Conservation (phyloP, 768 basidiomycete genomes). For the Auricularia sp. region DNA sequence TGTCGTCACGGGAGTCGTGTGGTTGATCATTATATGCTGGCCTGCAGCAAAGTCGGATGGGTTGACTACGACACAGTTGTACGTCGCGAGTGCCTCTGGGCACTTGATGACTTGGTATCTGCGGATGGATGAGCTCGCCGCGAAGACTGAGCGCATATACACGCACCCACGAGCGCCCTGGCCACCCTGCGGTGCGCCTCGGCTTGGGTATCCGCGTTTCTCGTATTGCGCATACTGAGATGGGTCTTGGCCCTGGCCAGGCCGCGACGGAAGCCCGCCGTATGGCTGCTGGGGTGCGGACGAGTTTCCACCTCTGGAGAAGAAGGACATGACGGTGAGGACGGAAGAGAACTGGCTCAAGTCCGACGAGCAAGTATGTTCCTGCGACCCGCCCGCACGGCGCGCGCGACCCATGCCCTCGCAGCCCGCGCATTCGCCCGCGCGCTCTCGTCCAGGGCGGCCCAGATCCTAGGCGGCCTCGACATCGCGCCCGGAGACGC, state of each 20-base stretch:
- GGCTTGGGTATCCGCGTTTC: not conserved
- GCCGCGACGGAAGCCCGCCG: constrained; percentile 1
- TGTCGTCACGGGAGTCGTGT: constrained; percentile 59
- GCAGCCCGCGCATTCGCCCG: constrained; percentile 22
- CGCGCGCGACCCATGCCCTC: not conserved
- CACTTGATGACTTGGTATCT: constrained; percentile 51
- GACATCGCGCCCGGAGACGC: constrained; percentile 49
- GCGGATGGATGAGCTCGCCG: not conserved
- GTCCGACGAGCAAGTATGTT: not conserved
- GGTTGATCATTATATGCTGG: constrained; percentile 69
- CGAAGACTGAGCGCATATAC: not conserved
- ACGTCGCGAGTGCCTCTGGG: constrained; percentile 63
- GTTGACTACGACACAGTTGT: constrained; percentile 74
- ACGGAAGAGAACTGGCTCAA: too few species aligned
- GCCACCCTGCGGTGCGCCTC: not conserved
- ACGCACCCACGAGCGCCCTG: not conserved
- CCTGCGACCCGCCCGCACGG: not conserved
- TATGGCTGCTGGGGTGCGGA: constrained; percentile 2
- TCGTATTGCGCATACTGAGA: not conserved
- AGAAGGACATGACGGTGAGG: constrained; percentile 6
- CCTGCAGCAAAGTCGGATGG: constrained; percentile 64
- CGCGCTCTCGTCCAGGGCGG: constrained; percentile 58
- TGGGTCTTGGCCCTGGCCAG: not conserved
- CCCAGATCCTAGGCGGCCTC: constrained; percentile 52
- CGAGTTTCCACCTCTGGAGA: not conserved